These are phyloP conservation scores for Leptographium lundbergii DNA, from an alignment of 2,329 filamentous ascomycete genomes.

Conservation along the genomic window DNA sequence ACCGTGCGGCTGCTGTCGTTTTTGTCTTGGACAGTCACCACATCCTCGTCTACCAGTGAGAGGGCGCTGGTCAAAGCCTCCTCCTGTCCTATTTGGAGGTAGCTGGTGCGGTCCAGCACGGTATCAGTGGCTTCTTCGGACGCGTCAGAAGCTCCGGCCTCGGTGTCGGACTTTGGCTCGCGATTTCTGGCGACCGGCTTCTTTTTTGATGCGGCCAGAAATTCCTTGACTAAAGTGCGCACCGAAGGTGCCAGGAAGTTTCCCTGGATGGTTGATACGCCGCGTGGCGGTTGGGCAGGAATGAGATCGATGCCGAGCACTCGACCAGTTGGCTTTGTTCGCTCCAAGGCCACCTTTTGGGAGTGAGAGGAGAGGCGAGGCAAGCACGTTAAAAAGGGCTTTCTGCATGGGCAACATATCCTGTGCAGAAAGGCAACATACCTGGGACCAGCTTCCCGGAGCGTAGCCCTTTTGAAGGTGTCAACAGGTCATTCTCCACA, in stretches of 20 bases:
- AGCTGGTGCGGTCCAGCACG: constrained; percentile 37
- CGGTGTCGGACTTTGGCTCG: background rate
- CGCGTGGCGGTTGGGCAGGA: constrained; percentile 77
- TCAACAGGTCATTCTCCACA: background rate
- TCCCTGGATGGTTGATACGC: constrained; percentile 90
- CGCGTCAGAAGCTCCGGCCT: background rate
- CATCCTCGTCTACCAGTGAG: constrained; percentile 12
- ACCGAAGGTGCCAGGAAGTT: constrained; percentile 71
- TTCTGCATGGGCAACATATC: background rate
- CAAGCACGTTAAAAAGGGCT: background rate
- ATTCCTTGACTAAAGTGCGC: constrained; percentile 64
- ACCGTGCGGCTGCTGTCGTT: constrained; percentile 46
- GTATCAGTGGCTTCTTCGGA: constrained; percentile 11
- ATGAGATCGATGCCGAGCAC: constrained; percentile 91
- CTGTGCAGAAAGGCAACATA: constrained; percentile 13
- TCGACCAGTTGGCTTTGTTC: constrained; percentile 62
- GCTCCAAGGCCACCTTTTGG: constrained; percentile 62
- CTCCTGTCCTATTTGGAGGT: constrained; percentile 52
- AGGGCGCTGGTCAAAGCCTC: constrained; percentile 10
- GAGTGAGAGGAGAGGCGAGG: background rate
- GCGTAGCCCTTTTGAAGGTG: constrained; percentile 53
- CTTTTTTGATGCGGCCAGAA: constrained; percentile 36
- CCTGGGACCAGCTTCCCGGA: constrained; percentile 60
- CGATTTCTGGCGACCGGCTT: background rate
- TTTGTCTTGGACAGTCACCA: constrained; percentile 20